These are phyloP conservation scores for Rusavskia elegans DNA, from an alignment of 495 filamentous ascomycete genomes.

Conservation along the genomic window DNA sequence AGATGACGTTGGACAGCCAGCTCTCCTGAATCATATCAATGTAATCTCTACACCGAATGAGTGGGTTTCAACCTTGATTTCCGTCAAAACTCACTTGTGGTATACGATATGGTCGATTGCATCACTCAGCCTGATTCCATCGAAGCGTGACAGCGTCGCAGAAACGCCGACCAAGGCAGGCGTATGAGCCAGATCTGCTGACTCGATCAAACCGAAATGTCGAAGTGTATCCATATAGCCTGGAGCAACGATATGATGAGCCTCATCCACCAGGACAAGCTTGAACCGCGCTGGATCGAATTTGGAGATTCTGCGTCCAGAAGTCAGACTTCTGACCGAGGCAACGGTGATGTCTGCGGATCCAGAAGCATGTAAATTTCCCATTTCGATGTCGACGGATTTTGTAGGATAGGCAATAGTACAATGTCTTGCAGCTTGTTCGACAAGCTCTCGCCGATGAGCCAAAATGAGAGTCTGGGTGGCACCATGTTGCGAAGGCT, in stretches of 20 bases:
- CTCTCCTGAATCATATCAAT: conserved; percentile 91
- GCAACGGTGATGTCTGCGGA: conserved; percentile 84
- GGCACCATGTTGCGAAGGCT: conserved; percentile 35
- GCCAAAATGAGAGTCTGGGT: conserved; percentile 80
- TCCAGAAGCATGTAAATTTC: conserved; percentile 52
- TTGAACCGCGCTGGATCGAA: conserved; percentile 74
- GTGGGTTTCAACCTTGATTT: not conserved
- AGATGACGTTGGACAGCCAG: conserved; percentile 68
- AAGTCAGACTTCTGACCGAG: conserved; percentile 68
- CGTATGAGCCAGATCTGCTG: conserved; percentile 25
- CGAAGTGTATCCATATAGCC: conserved; percentile 55
- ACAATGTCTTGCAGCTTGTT: conserved; percentile 84
- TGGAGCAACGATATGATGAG: conserved; percentile 87
- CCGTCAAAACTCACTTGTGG: conserved; percentile 41
- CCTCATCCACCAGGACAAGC: conserved; percentile 87
- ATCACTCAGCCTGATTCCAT: conserved; percentile 73
- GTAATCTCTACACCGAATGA: conserved; percentile 44
- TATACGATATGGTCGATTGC: conserved; percentile 95
- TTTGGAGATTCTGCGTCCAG: conserved; percentile 56
- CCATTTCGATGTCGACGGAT: conserved; percentile 82
- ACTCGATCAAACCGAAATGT: conserved; percentile 54
- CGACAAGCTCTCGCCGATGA: conserved; percentile 86
- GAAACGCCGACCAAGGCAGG: conserved; percentile 82
- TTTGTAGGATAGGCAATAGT: conserved; percentile 60
- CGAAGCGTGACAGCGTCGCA: conserved; percentile 77